Percentiles rank a stretch among this genome's conserved stretches.
These are phyloP conservation scores for Cokeromyces recurvatus DNA, from an alignment of 371 early-diverging fungal genomes.

Conservation along the genomic window DNA sequence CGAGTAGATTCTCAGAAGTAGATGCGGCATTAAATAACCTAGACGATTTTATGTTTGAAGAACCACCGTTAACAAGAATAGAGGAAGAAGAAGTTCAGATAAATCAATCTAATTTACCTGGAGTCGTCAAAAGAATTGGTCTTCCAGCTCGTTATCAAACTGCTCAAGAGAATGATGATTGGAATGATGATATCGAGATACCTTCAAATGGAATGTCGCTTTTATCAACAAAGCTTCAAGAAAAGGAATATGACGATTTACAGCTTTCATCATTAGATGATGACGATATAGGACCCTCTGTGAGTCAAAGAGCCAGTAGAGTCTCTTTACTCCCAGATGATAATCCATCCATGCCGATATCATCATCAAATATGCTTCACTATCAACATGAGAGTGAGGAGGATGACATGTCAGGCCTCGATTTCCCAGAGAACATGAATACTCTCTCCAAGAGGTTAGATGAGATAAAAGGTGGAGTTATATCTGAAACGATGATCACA, in stretches of 20 bases:
- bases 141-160: neutral
- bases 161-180: slow-evolving; percentile 25
- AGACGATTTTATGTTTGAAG: slow-evolving; percentile 29
- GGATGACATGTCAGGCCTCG: slow-evolving; percentile 18
- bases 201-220: slow-evolving; percentile 1
- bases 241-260: too few relatives aligned
- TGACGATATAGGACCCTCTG: slow-evolving; percentile 3
- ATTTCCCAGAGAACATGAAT: slow-evolving; percentile 24
- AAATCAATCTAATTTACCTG: slow-evolving; percentile 1
- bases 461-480: slow-evolving; percentile 4
- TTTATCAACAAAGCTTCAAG: too few relatives aligned
- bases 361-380: too few relatives aligned
- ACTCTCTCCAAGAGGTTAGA: neutral
- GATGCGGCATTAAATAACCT: slow-evolving; percentile 4
- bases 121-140: slow-evolving; percentile 19
- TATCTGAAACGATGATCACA: neutral
- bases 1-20: slow-evolving; percentile 4
- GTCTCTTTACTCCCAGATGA: too few relatives aligned
- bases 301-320: neutral
- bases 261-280: neutral
- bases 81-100: too few relatives aligned
- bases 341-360: too few relatives aligned
- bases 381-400: slow-evolving; percentile 3
- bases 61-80: slow-evolving; percentile 2
- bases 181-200: slow-evolving; percentile 22